Conservation (phyloP, 768 basidiomycete species). For the Cystobasidium tubakii region DNA sequence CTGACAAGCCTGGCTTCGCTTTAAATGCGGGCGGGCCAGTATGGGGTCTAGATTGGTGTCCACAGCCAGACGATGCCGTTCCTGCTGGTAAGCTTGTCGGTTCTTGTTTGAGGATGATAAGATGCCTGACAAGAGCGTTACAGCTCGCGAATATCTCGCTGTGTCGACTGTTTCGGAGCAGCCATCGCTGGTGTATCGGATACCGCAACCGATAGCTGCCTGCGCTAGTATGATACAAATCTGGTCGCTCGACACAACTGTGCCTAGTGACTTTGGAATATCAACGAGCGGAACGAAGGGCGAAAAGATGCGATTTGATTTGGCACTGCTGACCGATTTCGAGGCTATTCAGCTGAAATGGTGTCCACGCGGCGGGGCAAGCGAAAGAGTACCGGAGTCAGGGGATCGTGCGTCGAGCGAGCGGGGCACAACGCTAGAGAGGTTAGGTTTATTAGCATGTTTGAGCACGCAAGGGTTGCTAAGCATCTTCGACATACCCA, state of each 20-base stretch:
- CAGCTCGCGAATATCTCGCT: slow-evolving; percentile 72
- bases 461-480: slow-evolving; percentile 82
- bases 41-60: slow-evolving; percentile 93
- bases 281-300: slow-evolving; percentile 30
- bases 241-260: slow-evolving; percentile 55
- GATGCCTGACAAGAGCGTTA: slow-evolving; percentile 13
- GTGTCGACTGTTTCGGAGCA: slow-evolving; percentile 53
- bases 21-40: slow-evolving; percentile 83
- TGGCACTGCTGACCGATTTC: slow-evolving; percentile 75
- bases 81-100: slow-evolving; percentile 52
- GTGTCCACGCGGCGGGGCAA: slow-evolving; percentile 69
- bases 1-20: slow-evolving; percentile 61
- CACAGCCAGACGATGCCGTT: slow-evolving; percentile 61
- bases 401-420: not conserved
- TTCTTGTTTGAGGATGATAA: not conserved
- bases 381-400: not conserved
- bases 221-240: slow-evolving; percentile 76
- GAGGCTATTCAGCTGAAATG: slow-evolving; percentile 76
- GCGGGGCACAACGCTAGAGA: slow-evolving; percentile 45
- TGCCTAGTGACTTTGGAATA: slow-evolving; percentile 4
- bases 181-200: slow-evolving; percentile 50
- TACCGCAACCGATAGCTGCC: slow-evolving; percentile 57
- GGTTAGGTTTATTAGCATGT: slow-evolving; percentile 76
- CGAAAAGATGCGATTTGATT: slow-evolving; percentile 53
- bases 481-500: slow-evolving; percentile 70